Base-by-base conservation (phyloP, 2,329 filamentous ascomycete species). In the Arachnomyces sp. region DNA sequence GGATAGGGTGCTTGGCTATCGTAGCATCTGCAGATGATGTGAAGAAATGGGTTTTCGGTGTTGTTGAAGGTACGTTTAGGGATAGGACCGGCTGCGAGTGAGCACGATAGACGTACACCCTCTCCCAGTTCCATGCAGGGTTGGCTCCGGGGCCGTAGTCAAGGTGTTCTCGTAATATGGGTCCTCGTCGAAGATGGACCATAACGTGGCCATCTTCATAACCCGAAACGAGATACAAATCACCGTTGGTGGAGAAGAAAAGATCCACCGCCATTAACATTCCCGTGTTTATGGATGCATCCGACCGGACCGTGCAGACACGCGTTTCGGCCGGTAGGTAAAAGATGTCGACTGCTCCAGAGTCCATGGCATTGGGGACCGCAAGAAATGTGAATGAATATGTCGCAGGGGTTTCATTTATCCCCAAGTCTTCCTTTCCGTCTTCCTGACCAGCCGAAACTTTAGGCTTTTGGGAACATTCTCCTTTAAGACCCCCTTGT, bases 231-330 rank as follows among this genome's bases (percentile, higher is more conserved):
- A 95, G 68, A 4, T 79, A 75, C 1, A 90, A 64, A 13, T 61
- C 58, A 11, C 59, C 62, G 28, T 65, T 49, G 2, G 58, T 30
- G 3, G 68, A 61, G 44, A 74, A 66, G 43, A 84, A 72, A 3
- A 90, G 61, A 7, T 72, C 66, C 13, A 95, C 64, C 4, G 85
- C 80, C 92, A 96, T 96, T 30, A 87, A 79, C 89, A 96, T 96
- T 52, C 67, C 75, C 38, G 66, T 75, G 49, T 64, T 66, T 25
- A 56, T 59, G 34, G 52, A 56, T 40, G 57, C 49, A 25, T 70
- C 67, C 1, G 69, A 66, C 3, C 69, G 65, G 28, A 81, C 71
- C 0, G 73, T 73, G 33, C 82, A 78, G 13, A 80, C 67, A n/a
- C 89, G 76, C 18, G 63, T 70, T 54, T 89, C 82, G 2, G 77